Evolutionary conservation across 2,329 filamentous ascomycete species (phyloP).

Genomic region (Pseudocercospora cruenta): DNA sequence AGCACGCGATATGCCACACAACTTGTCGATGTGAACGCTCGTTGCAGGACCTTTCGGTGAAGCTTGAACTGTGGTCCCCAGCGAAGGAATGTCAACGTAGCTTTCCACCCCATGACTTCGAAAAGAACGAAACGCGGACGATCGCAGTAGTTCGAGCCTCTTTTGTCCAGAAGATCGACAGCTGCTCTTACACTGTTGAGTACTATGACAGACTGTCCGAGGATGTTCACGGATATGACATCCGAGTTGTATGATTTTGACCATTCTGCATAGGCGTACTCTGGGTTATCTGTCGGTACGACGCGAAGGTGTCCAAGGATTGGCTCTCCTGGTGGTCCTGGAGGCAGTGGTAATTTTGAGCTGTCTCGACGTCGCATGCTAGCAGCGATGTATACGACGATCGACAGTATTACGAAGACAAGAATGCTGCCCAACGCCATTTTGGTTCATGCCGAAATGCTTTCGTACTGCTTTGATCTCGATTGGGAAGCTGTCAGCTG

Average conservation of each 20-base stretch:
- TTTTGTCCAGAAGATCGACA: constrained; percentile 44
- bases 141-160: constrained; percentile 43
- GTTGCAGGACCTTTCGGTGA: constrained; percentile 51
- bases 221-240: constrained; percentile 45
- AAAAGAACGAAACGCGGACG: constrained; percentile 37
- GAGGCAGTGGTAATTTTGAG: constrained; percentile 26
- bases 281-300: constrained; percentile 30
- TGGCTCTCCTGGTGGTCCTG: constrained; percentile 30
- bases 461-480: neutral
- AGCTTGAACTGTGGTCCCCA: constrained; percentile 42
- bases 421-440: constrained; percentile 3
- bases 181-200: constrained; percentile 45
- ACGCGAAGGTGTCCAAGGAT: constrained; percentile 33
- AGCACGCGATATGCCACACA: constrained; percentile 45
- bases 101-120: constrained; percentile 50
- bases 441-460: neutral
- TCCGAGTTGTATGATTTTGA: constrained; percentile 32
- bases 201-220: constrained; percentile 49
- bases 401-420: neutral
- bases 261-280: constrained; percentile 29
- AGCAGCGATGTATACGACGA: constrained; percentile 1
- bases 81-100: constrained; percentile 49
- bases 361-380: neutral
- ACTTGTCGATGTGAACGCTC: constrained; percentile 49
- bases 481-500: neutral